phyloP scores from a whole-genome alignment of 2,329 filamentous ascomycete species.

The Beauveria scarabaeidicola region DNA sequence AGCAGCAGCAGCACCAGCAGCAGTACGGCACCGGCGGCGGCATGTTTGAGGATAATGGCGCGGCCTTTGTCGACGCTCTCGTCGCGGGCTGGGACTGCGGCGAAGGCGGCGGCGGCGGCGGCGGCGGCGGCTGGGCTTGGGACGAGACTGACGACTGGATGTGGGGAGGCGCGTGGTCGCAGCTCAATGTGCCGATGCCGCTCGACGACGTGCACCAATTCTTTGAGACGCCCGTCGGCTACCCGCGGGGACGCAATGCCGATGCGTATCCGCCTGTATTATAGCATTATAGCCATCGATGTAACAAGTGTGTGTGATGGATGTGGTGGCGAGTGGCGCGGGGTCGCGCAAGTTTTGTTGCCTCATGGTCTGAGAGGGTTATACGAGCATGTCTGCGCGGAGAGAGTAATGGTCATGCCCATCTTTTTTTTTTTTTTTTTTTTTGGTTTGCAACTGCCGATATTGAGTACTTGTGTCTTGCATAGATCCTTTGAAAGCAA shows the following conservation, averaged over 20 bases:
- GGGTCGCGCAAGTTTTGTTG: neutral
- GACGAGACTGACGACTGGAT: conserved; percentile 10
- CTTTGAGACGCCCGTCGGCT: neutral
- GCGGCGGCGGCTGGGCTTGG: conserved; percentile 7
- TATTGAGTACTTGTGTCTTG: neutral
- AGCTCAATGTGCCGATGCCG: conserved; percentile 11
- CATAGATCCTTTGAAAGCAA: neutral
- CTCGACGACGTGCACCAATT: conserved; percentile 14
- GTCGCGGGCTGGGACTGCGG: conserved; percentile 12
- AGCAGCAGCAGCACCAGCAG: neutral
- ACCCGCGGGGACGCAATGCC: neutral
- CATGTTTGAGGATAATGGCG: neutral
- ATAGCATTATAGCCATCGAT: neutral
- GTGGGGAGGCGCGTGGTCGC: conserved; percentile 1
- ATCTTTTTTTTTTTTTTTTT: neutral
- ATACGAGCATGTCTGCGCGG: neutral
- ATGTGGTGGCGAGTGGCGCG: neutral
- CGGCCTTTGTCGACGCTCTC: conserved; percentile 1
- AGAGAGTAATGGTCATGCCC: neutral
- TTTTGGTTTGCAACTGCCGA: no score
- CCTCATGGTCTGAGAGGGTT: neutral
- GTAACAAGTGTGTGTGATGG: neutral
- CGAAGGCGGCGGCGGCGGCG: no score
- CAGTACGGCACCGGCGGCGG: neutral
- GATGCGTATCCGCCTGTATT: neutral